Base-by-base conservation (phyloP, 2,329 filamentous ascomycete species). In the Reticulascus tulasneorum region DNA sequence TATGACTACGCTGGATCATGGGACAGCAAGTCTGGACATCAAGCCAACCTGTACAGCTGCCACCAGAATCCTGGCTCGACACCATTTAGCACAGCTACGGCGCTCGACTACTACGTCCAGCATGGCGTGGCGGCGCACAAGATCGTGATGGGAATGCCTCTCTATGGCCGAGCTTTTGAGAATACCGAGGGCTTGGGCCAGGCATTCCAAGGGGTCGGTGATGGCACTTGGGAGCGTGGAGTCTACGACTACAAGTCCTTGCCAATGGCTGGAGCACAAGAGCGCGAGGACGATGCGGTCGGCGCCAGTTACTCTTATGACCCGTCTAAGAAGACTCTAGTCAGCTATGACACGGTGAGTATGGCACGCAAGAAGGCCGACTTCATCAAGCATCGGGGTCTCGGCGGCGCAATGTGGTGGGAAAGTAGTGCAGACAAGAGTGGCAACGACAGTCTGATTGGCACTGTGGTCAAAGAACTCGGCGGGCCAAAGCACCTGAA, bases 351-450 rank as follows among this genome's bases (percentile, higher is more conserved):
- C 55, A 91, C 79, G 2, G 73, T 79, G 1, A 63, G 68, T 4
- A 77, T 89, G 58, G 83, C 80, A 4, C 67, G 68, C 47, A 56
- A 64, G 47, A 97, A 96, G 68, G 79, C 81, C 2, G 64, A 75
- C 9, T 95, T 80, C 56, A 77, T 96, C 53, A 75, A 70, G 53
- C 58, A 75, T 15, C 66, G 73, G 28, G 69, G 77, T 0, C 72
- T 96, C 0, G 90, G 89, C 2, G 91, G 91, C 13, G 87, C 76
- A n/a, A 96, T 97, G 90, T 97, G 88, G 88, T 95, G 89, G 89
- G 90, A 96, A 65, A 86, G 79, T 50, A 91, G 84, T 52, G 82
- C 77, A 1, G 91, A 96, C 57, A 82, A 80, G 54, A 55, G 61
- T 4, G 80, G 79, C 0, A 66, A 71, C 0, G 61, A 72, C 35